These are phyloP conservation scores for Carex kokanica DNA, from an alignment of 176 grass and related monocot genomes.

Conservation along the genomic window DNA sequence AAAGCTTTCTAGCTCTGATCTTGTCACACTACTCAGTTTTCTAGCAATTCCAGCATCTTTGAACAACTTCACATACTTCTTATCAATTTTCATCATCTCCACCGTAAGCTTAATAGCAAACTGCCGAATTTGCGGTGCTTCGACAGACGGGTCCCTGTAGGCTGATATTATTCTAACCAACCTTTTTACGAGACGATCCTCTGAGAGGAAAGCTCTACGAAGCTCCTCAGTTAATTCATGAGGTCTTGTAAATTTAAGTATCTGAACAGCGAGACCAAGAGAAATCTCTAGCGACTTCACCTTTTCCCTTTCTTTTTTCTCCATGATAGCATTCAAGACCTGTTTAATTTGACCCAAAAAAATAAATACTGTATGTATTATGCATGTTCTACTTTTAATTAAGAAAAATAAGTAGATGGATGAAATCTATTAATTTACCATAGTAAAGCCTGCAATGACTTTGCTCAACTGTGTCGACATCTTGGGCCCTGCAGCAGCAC, in stretches of 20 bases:
- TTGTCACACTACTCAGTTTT: neutral
- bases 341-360: too few species aligned
- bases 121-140: neutral
- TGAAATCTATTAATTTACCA: constrained; percentile 16
- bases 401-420: too few species aligned
- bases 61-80: neutral
- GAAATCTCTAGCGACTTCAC: constrained; percentile 41
- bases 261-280: constrained; percentile 45
- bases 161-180: neutral
- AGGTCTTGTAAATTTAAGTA: constrained; percentile 33
- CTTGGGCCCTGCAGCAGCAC: constrained; percentile 15
- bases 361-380: neutral
- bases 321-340: constrained; percentile 42
- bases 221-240: constrained; percentile 31
- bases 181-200: constrained; percentile 27
- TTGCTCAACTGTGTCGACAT: neutral
- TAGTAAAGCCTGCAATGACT: constrained; percentile 27
- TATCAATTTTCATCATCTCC: neutral
- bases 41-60: neutral
- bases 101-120: neutral
- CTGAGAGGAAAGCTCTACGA: constrained; percentile 16
- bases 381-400: too few species aligned
- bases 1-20: too few species aligned
- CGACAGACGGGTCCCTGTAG: neutral
- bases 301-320: constrained; percentile 20